A percentile compares a stretch with the other conserved stretches of the same genome.
Conservation (phyloP, 768 basidiomycete genomes). For the Phylloporus sp. region DNA sequence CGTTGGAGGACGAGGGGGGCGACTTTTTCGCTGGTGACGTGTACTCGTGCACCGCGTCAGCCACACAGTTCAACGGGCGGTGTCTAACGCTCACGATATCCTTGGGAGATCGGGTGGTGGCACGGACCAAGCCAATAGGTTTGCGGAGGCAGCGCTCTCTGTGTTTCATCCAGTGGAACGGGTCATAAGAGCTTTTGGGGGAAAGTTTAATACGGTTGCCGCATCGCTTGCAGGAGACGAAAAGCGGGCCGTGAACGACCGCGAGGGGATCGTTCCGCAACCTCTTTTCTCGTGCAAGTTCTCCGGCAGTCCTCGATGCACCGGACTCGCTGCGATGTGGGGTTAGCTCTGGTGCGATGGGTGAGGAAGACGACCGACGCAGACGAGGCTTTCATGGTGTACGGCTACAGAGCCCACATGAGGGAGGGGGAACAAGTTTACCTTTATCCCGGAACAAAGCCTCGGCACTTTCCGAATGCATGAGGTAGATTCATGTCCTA, state of each 20-base stretch:
- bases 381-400: conserved; percentile 20
- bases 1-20: conserved; percentile 26
- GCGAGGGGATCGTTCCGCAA: conserved; percentile 53
- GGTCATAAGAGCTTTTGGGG: conserved; percentile 61
- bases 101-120: conserved; percentile 16
- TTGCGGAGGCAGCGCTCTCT: conserved; percentile 56
- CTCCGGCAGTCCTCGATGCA: conserved; percentile 37
- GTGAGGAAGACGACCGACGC: conserved; percentile 15
- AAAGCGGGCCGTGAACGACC: conserved; percentile 45
- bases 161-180: conserved; percentile 66
- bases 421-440: background rate
- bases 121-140: conserved; percentile 20
- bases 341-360: conserved; percentile 7
- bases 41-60: conserved; percentile 13
- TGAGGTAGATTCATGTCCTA: background rate
- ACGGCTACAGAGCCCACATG: conserved; percentile 17
- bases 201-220: conserved; percentile 60
- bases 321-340: conserved; percentile 20
- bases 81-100: conserved; percentile 19
- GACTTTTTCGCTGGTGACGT: conserved; percentile 22
- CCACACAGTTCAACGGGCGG: background rate
- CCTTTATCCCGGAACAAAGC: conserved; percentile 12
- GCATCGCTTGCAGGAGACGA: conserved; percentile 56
- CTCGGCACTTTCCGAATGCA: conserved; percentile 29
- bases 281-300: conserved; percentile 47